phyloP scores from a whole-genome alignment of 2,329 filamentous ascomycete species.

The Fusarium equiseti region DNA sequence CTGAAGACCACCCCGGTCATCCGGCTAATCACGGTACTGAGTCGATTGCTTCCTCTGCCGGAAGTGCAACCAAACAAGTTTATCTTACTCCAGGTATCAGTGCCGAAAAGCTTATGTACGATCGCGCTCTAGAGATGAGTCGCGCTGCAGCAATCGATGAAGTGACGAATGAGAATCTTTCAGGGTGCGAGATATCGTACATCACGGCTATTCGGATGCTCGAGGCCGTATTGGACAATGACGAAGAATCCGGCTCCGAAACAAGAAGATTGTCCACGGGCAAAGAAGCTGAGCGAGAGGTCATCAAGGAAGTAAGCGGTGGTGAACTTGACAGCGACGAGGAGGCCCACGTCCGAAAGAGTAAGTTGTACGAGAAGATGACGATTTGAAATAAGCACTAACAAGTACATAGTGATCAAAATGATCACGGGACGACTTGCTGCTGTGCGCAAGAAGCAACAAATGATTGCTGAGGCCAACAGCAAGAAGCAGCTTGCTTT shows the following conservation, averaged over 20 bases:
- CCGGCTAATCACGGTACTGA: constrained; percentile 79
- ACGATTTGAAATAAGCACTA: constrained; percentile 24
- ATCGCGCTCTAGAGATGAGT: constrained; percentile 97
- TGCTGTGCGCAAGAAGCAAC: constrained; percentile 70
- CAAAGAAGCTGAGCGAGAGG: constrained; percentile 58
- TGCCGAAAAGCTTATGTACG: constrained; percentile 98
- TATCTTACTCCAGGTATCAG: constrained; percentile 89
- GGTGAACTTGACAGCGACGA: constrained; percentile 75
- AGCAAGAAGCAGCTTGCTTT: constrained; percentile 60
- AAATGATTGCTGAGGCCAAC: constrained; percentile 70
- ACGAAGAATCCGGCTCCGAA: constrained; percentile 65
- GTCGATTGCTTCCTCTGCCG: constrained; percentile 66
- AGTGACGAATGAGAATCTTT: constrained; percentile 88
- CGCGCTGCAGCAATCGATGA: constrained; percentile 94
- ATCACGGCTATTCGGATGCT: constrained; percentile 94
- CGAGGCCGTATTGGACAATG: constrained; percentile 90
- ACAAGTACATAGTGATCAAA: constrained; percentile 64
- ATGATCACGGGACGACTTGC: constrained; percentile 71
- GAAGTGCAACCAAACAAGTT: constrained; percentile 81
- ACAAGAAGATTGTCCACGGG: constrained; percentile 51
- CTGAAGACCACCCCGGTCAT: constrained; percentile 86
- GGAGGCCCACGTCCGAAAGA: constrained; percentile 77
- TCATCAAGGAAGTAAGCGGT: constrained; percentile 51
- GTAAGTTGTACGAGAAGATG: constrained; percentile 61
- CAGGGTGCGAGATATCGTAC: constrained; percentile 92